Percentiles rank a stretch among this genome's conserved stretches.
These are phyloP conservation scores for Penicillium verhagenii DNA, from an alignment of 495 filamentous ascomycete genomes.

Conservation along the genomic window DNA sequence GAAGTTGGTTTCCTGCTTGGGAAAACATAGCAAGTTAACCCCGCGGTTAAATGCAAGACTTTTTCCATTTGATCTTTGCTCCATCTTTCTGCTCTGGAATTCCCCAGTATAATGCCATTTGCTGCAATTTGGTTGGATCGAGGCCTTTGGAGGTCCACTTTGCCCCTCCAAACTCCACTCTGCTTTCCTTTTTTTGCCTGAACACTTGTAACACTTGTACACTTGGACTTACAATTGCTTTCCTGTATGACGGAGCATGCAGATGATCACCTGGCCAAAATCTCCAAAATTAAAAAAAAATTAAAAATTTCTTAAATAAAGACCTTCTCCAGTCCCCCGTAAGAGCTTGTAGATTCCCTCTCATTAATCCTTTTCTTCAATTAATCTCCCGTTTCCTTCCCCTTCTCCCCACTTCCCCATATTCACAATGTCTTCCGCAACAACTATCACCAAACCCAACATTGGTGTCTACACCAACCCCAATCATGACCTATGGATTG, in stretches of 20 bases:
- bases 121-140: too few relatives aligned
- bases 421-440: constrained; percentile 35
- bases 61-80: too few relatives aligned
- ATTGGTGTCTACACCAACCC: constrained; percentile 96
- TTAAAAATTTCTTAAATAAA: constrained; percentile 11
- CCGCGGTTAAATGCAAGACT: constrained; percentile 1
- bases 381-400: constrained; percentile 2
- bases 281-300: too few relatives aligned
- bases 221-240: constrained; percentile 11
- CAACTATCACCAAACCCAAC: constrained; percentile 67
- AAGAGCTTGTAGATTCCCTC: not conserved
- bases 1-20: too few relatives aligned
- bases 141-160: too few relatives aligned
- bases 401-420: constrained; percentile 6
- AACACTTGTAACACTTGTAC: too few relatives aligned
- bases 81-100: too few relatives aligned
- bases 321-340: not conserved
- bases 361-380: not conserved
- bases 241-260: constrained; percentile 7
- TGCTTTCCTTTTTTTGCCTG: too few relatives aligned
- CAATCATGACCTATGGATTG: constrained; percentile 86
- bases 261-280: constrained; percentile 11
- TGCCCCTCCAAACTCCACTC: constrained; percentile 26
- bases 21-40: not conserved
- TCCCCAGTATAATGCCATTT: too few relatives aligned